Conservation (phyloP, 2,329 filamentous ascomycete species). For the Colletotrichum chrysophilum region DNA sequence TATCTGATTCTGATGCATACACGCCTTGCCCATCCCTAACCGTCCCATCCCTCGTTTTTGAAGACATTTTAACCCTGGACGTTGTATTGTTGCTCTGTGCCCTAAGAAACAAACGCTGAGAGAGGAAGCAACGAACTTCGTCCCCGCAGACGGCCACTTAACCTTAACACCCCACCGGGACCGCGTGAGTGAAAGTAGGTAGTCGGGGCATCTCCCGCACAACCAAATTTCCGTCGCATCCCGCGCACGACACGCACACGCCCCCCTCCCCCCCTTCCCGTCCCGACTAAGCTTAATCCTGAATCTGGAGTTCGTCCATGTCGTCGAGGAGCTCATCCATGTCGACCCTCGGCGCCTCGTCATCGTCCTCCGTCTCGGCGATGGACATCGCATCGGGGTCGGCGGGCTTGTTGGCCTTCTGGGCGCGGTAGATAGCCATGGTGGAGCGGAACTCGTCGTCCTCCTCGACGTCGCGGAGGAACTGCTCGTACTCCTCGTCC, state of each 20-base stretch:
- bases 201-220: not conserved
- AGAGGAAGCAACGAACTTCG: not conserved
- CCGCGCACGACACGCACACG: not conserved
- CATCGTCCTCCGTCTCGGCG: constrained; percentile 66
- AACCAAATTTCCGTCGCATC: not conserved
- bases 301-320: constrained; percentile 85
- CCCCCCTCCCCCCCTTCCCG: not conserved
- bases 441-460: constrained; percentile 87
- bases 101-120: not conserved
- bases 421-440: constrained; percentile 83
- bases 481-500: constrained; percentile 95
- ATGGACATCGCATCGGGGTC: constrained; percentile 72
- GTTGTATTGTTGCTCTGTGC: not conserved
- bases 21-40: constrained; percentile 17
- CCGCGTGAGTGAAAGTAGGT: not conserved
- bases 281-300: constrained; percentile 43
- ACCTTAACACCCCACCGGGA: not conserved
- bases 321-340: constrained; percentile 89
- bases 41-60: constrained; percentile 7
- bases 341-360: constrained; percentile 72
- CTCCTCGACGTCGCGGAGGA: constrained; percentile 95
- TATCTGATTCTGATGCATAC: constrained; percentile 17
- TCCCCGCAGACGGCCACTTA: constrained; percentile 14
- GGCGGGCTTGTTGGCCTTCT: constrained; percentile 46
- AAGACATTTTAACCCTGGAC: not conserved